Conservation (phyloP, 805 yeast genomes). For the Candida ipomoeae region DNA sequence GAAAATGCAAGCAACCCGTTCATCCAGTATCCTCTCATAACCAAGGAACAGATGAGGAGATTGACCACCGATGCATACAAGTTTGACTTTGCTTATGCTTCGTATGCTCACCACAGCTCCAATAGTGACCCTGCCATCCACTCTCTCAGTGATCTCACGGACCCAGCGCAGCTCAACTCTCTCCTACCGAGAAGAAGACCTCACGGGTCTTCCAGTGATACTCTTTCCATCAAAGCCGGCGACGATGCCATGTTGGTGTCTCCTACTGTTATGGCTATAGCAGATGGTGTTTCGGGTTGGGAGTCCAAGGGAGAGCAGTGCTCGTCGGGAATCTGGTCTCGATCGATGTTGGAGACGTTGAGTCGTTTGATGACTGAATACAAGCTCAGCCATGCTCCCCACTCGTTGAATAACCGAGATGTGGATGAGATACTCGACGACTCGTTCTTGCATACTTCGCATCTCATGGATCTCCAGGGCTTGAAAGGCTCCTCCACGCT, state of each 20-base stretch:
- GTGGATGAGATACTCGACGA: constrained; percentile 43
- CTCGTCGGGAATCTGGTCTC: constrained; percentile 49
- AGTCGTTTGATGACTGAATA: constrained; percentile 44
- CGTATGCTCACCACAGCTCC: constrained; percentile 46
- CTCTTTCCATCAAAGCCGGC: constrained; percentile 49
- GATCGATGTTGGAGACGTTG: constrained; percentile 49
- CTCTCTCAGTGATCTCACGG: constrained; percentile 49
- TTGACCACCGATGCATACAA: constrained; percentile 32
- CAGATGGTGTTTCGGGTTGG: constrained; percentile 60
- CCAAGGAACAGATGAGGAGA: constrained; percentile 35
- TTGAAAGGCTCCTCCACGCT: constrained; percentile 50
- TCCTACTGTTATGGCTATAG: constrained; percentile 49
- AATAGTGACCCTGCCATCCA: constrained; percentile 38
- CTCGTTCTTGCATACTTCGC: constrained; percentile 45
- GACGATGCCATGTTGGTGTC: constrained; percentile 57
- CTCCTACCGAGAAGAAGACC: constrained; percentile 48
- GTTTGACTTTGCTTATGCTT: constrained; percentile 42
- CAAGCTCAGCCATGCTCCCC: constrained; percentile 36
- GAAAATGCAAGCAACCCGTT: constrained; percentile 32
- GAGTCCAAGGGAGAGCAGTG: constrained; percentile 39
- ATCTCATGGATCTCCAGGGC: constrained; percentile 46
- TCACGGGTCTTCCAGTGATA: constrained; percentile 50
- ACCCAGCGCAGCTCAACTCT: constrained; percentile 42
- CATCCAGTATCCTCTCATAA: constrained; percentile 38
- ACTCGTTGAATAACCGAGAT: constrained; percentile 38